Evolutionary conservation across 768 basidiomycete genomes (phyloP), one percentile per base, ranked within the genome.

Genomic region (Austroboletus festivus): DNA sequence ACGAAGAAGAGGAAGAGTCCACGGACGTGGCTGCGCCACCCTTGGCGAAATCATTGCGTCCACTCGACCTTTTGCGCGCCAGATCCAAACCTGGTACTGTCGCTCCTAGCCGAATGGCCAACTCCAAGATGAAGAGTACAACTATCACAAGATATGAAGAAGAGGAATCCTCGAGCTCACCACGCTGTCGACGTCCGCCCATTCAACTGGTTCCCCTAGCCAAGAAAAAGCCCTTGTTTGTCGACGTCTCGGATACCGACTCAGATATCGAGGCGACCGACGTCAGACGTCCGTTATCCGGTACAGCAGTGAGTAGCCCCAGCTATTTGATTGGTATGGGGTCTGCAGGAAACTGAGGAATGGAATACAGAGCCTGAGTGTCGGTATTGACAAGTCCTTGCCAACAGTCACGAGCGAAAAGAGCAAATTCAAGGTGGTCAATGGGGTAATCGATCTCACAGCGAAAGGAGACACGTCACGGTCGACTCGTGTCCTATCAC

Each of bases 1-100:
- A 42, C 20, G 49, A 54, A 26, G 55, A 45, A 22, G 48, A 40
- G 3, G 42, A 50, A 20, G 48, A 48, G 30, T 52, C 48, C 33
- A 6, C 13, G 15, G 55, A 55, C 6, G 39, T 24, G 1, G 35
- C 20, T n/a, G 0, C 26, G 19, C 41, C 50, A 12, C 30, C 38
- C 31, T 43, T 64, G 13, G 42, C 56, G 18, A 55, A 50, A 52
- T 50, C 55, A 12, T 51, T 15, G 16, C 63, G 63, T n/a, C 63
- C 63, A 1, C 64, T 65, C 13, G 63, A 66, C n/a, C 19, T 64
- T 42, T 46, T 61, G 13, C 59, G 59, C 34, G 54, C 50, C 4
- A 59, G 52, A 47, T 10, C 41, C 23, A 55, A 39, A 28, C 5
- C 7, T 11, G 15, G 16, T 16, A 16, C 38, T 18, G n/a, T 26